Evolutionary conservation across 2,329 filamentous ascomycete species (phyloP).

Genomic region (Beauveria sp.): DNA sequence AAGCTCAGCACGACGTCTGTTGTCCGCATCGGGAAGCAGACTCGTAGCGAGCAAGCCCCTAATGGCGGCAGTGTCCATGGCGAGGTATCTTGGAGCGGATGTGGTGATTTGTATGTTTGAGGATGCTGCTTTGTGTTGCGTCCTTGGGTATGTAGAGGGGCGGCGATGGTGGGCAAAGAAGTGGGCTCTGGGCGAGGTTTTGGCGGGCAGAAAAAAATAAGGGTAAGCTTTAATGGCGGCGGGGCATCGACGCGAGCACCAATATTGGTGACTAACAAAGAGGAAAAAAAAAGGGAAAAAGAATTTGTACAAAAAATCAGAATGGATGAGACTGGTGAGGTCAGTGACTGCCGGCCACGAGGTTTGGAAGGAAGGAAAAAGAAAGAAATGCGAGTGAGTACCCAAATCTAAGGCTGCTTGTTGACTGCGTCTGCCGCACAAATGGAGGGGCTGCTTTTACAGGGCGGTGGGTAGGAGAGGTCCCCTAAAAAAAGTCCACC

Average conservation of each 20-base stretch:
- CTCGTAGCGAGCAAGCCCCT: slow-evolving; percentile 71
- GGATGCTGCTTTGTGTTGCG: background rate
- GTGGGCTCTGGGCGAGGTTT: background rate
- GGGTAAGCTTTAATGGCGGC: background rate
- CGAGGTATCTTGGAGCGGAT: slow-evolving; percentile 10
- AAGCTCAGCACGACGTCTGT: slow-evolving; percentile 67
- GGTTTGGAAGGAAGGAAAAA: background rate
- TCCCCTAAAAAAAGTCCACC: too few species aligned
- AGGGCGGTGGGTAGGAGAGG: too few species aligned
- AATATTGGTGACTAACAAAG: background rate
- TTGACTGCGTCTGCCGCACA: too few species aligned
- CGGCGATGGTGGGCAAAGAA: background rate
- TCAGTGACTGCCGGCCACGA: background rate
- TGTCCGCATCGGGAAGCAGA: slow-evolving; percentile 66
- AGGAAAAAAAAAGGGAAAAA: background rate
- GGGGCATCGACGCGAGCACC: background rate
- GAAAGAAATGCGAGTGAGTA: background rate
- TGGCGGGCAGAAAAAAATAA: slow-evolving; percentile 1
- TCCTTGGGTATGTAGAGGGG: background rate
- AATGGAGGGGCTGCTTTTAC: too few species aligned
- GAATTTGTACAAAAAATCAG: too few species aligned
- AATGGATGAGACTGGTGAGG: background rate
- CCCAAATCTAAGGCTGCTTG: too few species aligned
- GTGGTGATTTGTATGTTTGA: background rate
- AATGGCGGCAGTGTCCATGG: slow-evolving; percentile 69